Percentiles rank a stretch among this genome's conserved stretches.
These are phyloP conservation scores for Aspergillus aculeatinus DNA, from an alignment of 2,329 filamentous ascomycete species.

Conservation along the genomic window DNA sequence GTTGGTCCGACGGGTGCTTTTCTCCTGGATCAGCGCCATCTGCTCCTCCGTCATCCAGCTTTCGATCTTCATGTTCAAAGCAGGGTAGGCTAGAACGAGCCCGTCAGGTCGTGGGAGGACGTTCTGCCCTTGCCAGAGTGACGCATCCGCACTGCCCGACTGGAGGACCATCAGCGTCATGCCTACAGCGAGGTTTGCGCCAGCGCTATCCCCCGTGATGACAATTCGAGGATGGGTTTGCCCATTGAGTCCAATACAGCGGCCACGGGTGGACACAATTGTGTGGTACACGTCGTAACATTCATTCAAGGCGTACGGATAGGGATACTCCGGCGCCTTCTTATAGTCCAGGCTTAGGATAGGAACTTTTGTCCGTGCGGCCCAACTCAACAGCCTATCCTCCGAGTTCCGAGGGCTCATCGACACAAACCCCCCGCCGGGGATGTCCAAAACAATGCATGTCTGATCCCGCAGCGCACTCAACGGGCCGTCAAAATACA, in stretches of 20 bases:
- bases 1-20: constrained; percentile 74
- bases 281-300: constrained; percentile 83
- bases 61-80: constrained; percentile 93
- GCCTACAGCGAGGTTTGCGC: constrained; percentile 76
- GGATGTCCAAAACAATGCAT: constrained; percentile 81
- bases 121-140: constrained; percentile 56
- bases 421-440: constrained; percentile 91
- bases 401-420: constrained; percentile 96
- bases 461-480: constrained; percentile 73
- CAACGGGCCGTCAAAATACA: constrained; percentile 90
- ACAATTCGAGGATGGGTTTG: constrained; percentile 65
- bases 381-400: constrained; percentile 91
- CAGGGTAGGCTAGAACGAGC: constrained; percentile 82
- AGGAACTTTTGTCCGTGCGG: constrained; percentile 81
- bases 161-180: constrained; percentile 89
- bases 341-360: constrained; percentile 88
- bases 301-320: constrained; percentile 81
- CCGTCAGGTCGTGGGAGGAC: constrained; percentile 74
- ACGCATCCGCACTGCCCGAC: constrained; percentile 58
- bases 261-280: constrained; percentile 68
- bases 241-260: constrained; percentile 73
- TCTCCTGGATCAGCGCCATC: constrained; percentile 88
- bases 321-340: constrained; percentile 81
- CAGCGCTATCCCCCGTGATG: constrained; percentile 76
- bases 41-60: constrained; percentile 99